Evolutionary conservation across 805 yeast species (phyloP), one percentile per base, ranked within the genome.

Genomic region (Yarrowia osloensis): DNA sequence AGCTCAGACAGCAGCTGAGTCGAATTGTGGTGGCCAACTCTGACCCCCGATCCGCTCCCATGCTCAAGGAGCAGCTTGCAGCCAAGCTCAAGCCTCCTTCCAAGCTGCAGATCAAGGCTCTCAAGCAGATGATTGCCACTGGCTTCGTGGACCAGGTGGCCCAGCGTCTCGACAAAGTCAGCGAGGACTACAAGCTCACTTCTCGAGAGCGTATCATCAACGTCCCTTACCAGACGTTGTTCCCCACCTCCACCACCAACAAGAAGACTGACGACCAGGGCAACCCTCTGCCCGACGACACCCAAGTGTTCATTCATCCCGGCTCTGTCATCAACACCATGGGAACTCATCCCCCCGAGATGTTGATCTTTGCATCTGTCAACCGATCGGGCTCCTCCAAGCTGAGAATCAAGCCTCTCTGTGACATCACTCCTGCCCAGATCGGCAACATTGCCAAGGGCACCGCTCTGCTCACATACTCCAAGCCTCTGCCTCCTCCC

Each of bases 131-230:
- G 86, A 81, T 94, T 3, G 85, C 97, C 6, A 88, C 98, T 0
- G 99, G 98, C 0, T 95, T 90, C 73, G 82, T 95, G 44, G 99
- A 95, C 76, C 96, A 90, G 74, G 84, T 94, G 24, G 96, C 96
- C 1, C 84, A 91, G 17, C 82, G 98, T 69, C 93, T 91, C 1
- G 98, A 93, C 73, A 71, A 86, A 35, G 77, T 86, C 7, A 86
- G 90, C 21, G 80, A 86, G 1, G 96, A 89, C 21, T 81, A 86
- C 8, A 80, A 77, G 55, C 77, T 88, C 3, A 79, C 88, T 1
- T 88, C 88, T 69, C 86, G 83, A 63, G 80, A 88, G 44, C 83
- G 71, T 35, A 80, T 84, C 65, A 79, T 79, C 67, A 78, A 80
- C 54, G 80, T 83, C 55, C 90, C 90, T 0, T 88, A 86, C 72